phyloP scores from a whole-genome alignment of 108 stramenopile species.

The Aureococcus anophagefferens region DNA sequence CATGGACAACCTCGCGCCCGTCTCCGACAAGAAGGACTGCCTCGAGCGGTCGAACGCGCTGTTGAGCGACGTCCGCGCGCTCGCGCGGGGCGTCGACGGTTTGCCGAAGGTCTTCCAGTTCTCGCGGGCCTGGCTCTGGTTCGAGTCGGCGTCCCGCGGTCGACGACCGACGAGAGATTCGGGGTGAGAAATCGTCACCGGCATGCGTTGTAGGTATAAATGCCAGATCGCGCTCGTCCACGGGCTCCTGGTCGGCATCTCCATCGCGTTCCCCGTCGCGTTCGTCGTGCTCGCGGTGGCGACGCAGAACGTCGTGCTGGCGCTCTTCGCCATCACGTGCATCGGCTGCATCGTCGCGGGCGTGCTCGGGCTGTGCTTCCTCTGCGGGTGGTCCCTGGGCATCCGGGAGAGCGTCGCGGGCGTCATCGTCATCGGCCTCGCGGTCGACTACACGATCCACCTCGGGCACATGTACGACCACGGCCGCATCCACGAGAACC shows the following conservation, averaged over 20 bases:
- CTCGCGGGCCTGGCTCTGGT: not conserved
- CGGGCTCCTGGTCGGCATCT: conserved; percentile 15
- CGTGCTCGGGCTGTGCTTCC: conserved; percentile 16
- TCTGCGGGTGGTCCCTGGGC: conserved; percentile 23
- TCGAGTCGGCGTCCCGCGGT: too few relatives aligned
- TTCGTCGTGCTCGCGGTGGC: conserved; percentile 16
- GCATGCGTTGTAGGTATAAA: too few relatives aligned
- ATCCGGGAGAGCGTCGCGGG: conserved; percentile 21
- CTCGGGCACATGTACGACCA: conserved; percentile 19
- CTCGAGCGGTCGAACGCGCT: not conserved
- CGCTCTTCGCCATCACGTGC: conserved; percentile 11
- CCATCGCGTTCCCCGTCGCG: conserved; percentile 27
- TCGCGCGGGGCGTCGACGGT: too few relatives aligned
- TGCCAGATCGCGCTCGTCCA: conserved; percentile 20
- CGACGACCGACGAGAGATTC: too few relatives aligned
- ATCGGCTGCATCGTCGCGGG: conserved; percentile 18
- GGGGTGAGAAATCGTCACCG: too few relatives aligned
- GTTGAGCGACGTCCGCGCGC: too few relatives aligned
- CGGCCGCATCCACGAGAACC: conserved; percentile 2
- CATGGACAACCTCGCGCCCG: not conserved
- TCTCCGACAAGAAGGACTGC: not conserved
- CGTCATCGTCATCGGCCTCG: conserved; percentile 30
- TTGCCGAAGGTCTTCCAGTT: not conserved
- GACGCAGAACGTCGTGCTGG: conserved; percentile 18
- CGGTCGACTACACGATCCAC: conserved; percentile 26